phyloP scores from a whole-genome alignment of 2,329 filamentous ascomycete genomes.

The Ophiostoma sp. region DNA sequence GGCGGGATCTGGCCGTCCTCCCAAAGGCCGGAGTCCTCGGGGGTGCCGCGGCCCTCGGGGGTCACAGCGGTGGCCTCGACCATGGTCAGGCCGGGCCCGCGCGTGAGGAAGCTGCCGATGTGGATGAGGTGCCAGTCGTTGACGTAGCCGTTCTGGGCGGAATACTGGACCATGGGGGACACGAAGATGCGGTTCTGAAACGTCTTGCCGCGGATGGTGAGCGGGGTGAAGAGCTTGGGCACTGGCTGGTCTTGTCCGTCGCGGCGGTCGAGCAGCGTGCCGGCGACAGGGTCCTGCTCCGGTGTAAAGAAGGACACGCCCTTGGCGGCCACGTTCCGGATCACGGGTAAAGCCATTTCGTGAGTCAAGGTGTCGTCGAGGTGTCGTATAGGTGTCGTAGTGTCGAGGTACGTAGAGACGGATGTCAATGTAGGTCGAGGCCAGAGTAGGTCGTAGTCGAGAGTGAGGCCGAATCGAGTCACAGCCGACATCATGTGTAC shows the following conservation, averaged over 20 bases:
- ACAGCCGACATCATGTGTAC: too few relatives aligned
- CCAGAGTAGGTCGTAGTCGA: too few relatives aligned
- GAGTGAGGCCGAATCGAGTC: too few relatives aligned
- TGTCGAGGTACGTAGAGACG: too few relatives aligned
- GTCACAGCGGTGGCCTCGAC: slow-evolving; percentile 74
- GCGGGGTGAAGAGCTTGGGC: slow-evolving; percentile 52
- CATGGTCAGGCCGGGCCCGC: slow-evolving; percentile 67
- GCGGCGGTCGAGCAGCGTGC: slow-evolving; percentile 35
- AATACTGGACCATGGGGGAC: slow-evolving; percentile 59
- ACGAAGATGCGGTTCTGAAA: slow-evolving; percentile 54
- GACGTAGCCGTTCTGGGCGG: slow-evolving; percentile 57
- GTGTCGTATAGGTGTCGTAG: too few relatives aligned
- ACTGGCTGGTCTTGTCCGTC: slow-evolving; percentile 29
- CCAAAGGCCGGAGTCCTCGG: slow-evolving; percentile 76
- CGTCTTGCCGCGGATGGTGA: slow-evolving; percentile 48
- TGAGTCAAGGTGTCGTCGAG: too few relatives aligned
- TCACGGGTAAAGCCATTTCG: neutral
- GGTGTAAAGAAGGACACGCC: slow-evolving; percentile 51
- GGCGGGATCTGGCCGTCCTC: slow-evolving; percentile 73
- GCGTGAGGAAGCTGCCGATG: slow-evolving; percentile 68
- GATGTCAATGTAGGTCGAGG: too few relatives aligned
- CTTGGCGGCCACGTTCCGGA: slow-evolving; percentile 36
- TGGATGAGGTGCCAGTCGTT: slow-evolving; percentile 80
- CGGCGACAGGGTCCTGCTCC: slow-evolving; percentile 46
- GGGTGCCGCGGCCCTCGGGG: slow-evolving; percentile 74